Conservation (phyloP, 768 basidiomycete genomes). For the Hericium rajendrae region DNA sequence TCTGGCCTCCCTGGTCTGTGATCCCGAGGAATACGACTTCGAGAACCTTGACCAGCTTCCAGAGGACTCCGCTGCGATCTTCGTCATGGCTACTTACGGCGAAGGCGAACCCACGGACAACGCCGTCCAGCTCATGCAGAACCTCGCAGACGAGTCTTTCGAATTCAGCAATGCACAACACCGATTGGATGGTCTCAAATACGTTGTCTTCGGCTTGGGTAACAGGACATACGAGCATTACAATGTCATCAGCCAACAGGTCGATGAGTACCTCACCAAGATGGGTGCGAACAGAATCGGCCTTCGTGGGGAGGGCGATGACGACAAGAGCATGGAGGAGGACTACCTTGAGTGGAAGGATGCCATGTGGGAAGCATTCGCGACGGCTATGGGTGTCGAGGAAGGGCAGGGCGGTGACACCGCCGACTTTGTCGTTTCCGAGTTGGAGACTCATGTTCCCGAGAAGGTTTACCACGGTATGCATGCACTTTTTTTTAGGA, state of each 20-base stretch:
- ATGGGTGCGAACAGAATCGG: conserved; percentile 84
- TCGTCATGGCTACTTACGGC: conserved; percentile 97
- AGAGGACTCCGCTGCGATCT: conserved; percentile 80
- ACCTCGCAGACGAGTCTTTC: conserved; percentile 77
- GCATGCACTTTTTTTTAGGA: conserved; percentile 16
- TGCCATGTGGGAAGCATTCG: conserved; percentile 88
- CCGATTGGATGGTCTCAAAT: conserved; percentile 77
- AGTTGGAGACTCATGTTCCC: conserved; percentile 50
- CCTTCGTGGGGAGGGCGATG: conserved; percentile 90
- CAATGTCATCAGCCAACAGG: conserved; percentile 76
- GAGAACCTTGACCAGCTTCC: conserved; percentile 90
- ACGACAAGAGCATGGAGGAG: conserved; percentile 99
- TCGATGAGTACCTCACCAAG: conserved; percentile 63
- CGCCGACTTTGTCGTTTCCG: conserved; percentile 87
- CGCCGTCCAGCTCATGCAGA: conserved; percentile 89
- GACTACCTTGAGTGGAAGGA: conserved; percentile 99
- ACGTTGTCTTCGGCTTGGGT: conserved; percentile 89
- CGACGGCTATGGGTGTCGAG: conserved; percentile 77
- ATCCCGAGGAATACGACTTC: conserved; percentile 98
- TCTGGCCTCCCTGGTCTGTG: conserved; percentile 90
- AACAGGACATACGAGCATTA: conserved; percentile 96
- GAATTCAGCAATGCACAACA: conserved; percentile 77
- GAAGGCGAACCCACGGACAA: conserved; percentile 99
- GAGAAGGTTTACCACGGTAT: conserved; percentile 92
- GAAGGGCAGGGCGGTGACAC: conserved; percentile 95